Evolutionary conservation across 345 rosid species (phyloP), one percentile per base, ranked within the genome.

Genomic region (Balakata baccata): DNA sequence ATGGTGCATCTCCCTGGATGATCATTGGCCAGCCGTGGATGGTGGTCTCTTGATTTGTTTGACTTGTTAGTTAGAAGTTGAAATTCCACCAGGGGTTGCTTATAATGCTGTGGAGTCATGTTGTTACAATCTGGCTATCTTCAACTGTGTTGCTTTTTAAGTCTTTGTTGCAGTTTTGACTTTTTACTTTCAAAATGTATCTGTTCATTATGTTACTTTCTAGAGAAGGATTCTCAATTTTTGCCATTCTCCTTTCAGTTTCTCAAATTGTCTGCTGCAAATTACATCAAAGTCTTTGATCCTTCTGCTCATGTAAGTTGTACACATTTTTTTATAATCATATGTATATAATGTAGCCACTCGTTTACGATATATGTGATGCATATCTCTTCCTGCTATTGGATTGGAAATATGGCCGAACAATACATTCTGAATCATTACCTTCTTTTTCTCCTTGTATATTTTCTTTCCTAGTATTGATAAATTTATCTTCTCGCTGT

Each of bases 231-330:
- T 18, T 18, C 41, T 39, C 13, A 77, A 51, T 76, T 72, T 64
- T 62, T 25, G 11, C 45, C 60, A 52, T 41, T 23, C 29, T 29
- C 69, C 62, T 69, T 83, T 83, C 95, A 95, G 99, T 84, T 95
- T 81, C 87, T 93, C 77, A 89, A 88, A 79, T 89, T 76, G 73
- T 82, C 99, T 73, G 89, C 89, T 68, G 87, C 79, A 70, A 87
- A 88, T 79, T 91, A 86, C 70, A 84, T 83, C 72, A 85, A 86
- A 77, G 78, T 74, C 67, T 90, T 92, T 84, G 98, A 93, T 85
- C 86, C 93, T 81, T 89, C 92, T 20, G 78, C 81, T 23, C 90
- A 86, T 78, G 99, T 96, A 88, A 88, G 97, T 84, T 49, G 20
- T 11, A 4, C 74, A 74, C 29, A 37, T 57, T 4, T 41, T 37